A percentile compares a stretch with the other conserved stretches of the same genome.
Conservation (phyloP, 2,329 filamentous ascomycete species). For the Chrysoporthe austroafricana region DNA sequence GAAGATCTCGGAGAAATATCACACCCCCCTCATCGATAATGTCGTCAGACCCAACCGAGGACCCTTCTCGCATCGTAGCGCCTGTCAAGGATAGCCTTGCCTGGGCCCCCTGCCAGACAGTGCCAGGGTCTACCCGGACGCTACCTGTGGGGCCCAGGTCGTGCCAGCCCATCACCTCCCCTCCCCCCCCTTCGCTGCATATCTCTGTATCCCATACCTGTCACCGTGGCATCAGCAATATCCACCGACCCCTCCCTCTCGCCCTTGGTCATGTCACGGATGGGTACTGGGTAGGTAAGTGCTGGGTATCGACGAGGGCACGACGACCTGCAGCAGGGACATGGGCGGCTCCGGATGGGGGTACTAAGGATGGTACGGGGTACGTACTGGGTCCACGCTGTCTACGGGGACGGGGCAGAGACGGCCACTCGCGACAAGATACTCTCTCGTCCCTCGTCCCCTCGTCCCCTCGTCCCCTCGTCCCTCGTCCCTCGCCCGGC, state of each 20-base stretch:
- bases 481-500: slow-evolving; percentile 5
- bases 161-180: no score
- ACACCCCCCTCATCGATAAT: slow-evolving; percentile 8
- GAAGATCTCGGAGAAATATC: slow-evolving; percentile 17
- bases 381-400: not conserved
- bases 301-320: slow-evolving; percentile 3
- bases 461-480: slow-evolving; percentile 29
- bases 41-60: slow-evolving; percentile 22
- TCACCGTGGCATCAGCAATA: not conserved
- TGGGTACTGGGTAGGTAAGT: not conserved
- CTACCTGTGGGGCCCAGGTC: not conserved
- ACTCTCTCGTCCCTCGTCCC: slow-evolving; percentile 17
- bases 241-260: slow-evolving; percentile 4
- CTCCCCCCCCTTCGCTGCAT: no score
- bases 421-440: not conserved
- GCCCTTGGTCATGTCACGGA: not conserved
- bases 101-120: not conserved
- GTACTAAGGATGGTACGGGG: not conserved
- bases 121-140: not conserved
- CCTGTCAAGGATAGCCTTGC: slow-evolving; percentile 15
- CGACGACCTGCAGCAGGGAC: slow-evolving; percentile 1
- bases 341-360: not conserved
- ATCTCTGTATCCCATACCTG: no score
- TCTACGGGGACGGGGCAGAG: not conserved
- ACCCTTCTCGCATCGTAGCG: slow-evolving; percentile 22